phyloP scores from a whole-genome alignment of 176 grass and related monocot species.

The Phoenix dactylifera region DNA sequence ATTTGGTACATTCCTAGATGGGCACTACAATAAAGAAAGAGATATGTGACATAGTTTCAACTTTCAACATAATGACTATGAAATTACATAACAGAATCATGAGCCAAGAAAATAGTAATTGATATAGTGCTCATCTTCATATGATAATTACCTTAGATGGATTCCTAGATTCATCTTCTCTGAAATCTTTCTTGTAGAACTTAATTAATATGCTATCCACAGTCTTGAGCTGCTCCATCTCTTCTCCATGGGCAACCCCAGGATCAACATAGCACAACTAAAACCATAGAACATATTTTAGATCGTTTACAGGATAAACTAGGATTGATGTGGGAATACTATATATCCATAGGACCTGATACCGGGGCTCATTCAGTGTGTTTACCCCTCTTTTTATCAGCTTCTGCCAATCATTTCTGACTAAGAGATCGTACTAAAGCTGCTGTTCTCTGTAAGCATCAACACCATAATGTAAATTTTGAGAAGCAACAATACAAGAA shows the following conservation, averaged over 20 bases:
- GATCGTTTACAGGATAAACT: neutral
- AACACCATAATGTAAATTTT: neutral
- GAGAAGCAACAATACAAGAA: neutral
- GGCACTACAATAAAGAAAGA: too few relatives aligned
- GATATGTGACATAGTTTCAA: too few relatives aligned
- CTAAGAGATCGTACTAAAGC: conserved; percentile 54
- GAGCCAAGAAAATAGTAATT: too few relatives aligned
- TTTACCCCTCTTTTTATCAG: conserved; percentile 70
- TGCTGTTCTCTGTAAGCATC: conserved; percentile 43
- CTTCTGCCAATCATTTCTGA: conserved; percentile 58
- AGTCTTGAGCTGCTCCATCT: conserved; percentile 60
- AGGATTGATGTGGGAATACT: neutral
- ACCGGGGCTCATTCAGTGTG: conserved; percentile 71
- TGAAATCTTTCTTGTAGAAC: conserved; percentile 26
- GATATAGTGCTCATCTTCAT: too few relatives aligned
- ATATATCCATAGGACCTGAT: conserved; percentile 50
- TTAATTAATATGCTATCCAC: conserved; percentile 61
- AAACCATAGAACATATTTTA: conserved; percentile 7
- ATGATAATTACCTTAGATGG: too few relatives aligned
- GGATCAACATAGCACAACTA: conserved; percentile 82
- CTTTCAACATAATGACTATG: too few relatives aligned
- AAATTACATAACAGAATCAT: too few relatives aligned
- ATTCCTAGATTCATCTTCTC: too few relatives aligned
- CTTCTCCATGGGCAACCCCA: conserved; percentile 45
- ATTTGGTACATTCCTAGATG: too few relatives aligned